Conservation (phyloP, 1,139 yeast species). For the Debaryomycetaceae sp. region DNA sequence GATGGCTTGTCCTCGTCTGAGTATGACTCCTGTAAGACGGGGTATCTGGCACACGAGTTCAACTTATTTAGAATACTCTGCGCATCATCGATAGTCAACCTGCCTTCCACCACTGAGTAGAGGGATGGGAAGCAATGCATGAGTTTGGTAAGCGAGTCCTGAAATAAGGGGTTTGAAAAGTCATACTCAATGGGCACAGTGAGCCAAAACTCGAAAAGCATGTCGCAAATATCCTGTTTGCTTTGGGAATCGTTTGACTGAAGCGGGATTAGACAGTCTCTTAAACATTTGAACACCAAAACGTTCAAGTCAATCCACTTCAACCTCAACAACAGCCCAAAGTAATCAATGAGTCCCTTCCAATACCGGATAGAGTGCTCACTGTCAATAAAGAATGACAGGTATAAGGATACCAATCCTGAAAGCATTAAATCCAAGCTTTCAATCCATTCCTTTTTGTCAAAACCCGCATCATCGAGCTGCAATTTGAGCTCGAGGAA, state of each 20-base stretch:
- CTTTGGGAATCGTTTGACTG: conserved; percentile 8
- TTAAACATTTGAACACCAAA: conserved; percentile 49
- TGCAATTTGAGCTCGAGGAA: conserved; percentile 20
- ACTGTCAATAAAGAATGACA: conserved; percentile 32
- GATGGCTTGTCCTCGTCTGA: conserved; percentile 50
- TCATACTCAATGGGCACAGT: conserved; percentile 56
- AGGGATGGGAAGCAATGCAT: conserved; percentile 48
- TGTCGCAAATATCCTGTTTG: conserved; percentile 25
- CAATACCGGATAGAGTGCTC: conserved; percentile 33
- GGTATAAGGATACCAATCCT: conserved; percentile 54
- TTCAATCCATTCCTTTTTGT: conserved; percentile 46
- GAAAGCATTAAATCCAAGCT: conserved; percentile 53
- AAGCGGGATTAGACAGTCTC: conserved; percentile 40
- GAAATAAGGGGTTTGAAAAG: conserved; percentile 49
- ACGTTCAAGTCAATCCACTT: conserved; percentile 46
- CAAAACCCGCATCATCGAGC: conserved; percentile 10
- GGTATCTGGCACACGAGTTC: conserved; percentile 62
- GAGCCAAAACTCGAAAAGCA: conserved; percentile 63
- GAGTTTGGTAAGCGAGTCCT: conserved; percentile 51
- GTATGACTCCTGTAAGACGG: conserved; percentile 48
- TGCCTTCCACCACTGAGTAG: conserved; percentile 28
- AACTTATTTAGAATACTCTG: conserved; percentile 43
- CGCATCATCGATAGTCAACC: conserved; percentile 28
- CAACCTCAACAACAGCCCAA: conserved; percentile 30
- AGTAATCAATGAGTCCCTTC: conserved; percentile 49